Evolutionary conservation across 2,329 filamentous ascomycete genomes (phyloP).

Genomic region (Chalaropsis ovoidea): DNA sequence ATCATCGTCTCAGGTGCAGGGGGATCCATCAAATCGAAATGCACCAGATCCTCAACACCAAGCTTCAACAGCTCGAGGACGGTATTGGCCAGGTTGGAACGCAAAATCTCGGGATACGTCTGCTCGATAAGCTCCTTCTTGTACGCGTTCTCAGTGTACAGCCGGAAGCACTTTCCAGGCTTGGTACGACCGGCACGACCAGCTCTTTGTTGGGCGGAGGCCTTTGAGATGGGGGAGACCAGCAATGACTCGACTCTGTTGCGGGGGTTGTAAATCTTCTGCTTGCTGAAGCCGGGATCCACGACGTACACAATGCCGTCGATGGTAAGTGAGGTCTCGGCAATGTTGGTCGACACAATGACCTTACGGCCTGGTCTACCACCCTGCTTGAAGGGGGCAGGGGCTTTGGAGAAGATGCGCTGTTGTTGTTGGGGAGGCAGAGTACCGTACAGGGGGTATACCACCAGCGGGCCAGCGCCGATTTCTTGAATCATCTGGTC

Average conservation of each 20-base stretch:
- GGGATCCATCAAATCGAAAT: constrained; percentile 98
- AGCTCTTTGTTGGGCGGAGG: constrained; percentile 90
- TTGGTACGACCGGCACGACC: constrained; percentile 98
- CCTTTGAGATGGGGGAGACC: constrained; percentile 97
- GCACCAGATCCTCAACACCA: constrained; percentile 86
- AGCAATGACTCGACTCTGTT: constrained; percentile 92
- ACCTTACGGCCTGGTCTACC: constrained; percentile 85
- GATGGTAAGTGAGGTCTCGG: constrained; percentile 93
- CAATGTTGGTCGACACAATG: constrained; percentile 94
- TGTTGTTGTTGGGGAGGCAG: constrained; percentile 89
- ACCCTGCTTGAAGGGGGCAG: constrained; percentile 58
- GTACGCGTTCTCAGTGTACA: constrained; percentile 92
- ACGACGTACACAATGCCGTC: constrained; percentile 98
- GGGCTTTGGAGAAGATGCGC: constrained; percentile 85
- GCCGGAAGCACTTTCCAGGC: constrained; percentile 93
- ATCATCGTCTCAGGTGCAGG: constrained; percentile 97
- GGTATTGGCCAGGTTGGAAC: constrained; percentile 88
- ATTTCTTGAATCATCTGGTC: constrained; percentile 89
- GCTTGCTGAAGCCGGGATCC: constrained; percentile 98
- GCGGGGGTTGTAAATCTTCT: constrained; percentile 97
- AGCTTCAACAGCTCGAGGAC: constrained; percentile 96
- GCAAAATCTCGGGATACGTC: constrained; percentile 89
- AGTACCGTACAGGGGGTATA: constrained; percentile 90
- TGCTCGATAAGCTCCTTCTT: constrained; percentile 97
- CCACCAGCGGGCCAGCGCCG: constrained; percentile 76